A percentile compares a stretch with the other conserved stretches of the same genome.
These are phyloP conservation scores for Pichia sp. DNA, from an alignment of 1,139 yeast species.

Conservation along the genomic window DNA sequence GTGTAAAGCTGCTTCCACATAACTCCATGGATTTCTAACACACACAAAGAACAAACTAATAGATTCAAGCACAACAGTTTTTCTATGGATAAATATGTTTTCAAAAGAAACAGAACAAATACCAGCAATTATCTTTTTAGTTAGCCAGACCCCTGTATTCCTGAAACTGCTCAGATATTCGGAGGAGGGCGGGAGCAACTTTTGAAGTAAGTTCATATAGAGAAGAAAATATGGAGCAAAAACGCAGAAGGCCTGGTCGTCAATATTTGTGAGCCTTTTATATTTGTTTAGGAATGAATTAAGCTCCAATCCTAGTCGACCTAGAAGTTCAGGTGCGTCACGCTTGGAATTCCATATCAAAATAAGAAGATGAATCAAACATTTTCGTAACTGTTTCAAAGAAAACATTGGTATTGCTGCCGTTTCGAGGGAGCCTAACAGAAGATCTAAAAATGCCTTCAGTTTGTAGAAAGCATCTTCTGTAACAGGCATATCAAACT, in stretches of 20 bases:
- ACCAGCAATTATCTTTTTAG: conserved; percentile 13
- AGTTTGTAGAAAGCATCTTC: conserved; percentile 1
- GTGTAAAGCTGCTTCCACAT: conserved; percentile 12
- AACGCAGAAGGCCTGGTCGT: conserved; percentile 7
- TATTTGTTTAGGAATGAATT: conserved; percentile 11
- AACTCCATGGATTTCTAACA: conserved; percentile 21
- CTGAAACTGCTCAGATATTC: conserved; percentile 7
- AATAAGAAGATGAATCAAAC: conserved; percentile 20
- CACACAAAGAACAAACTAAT: conserved; percentile 16
- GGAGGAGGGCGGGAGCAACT: conserved; percentile 12
- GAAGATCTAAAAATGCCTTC: conserved; percentile 13
- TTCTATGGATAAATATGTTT: conserved; percentile 9
- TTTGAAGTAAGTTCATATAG: conserved; percentile 15
- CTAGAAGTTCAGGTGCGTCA: conserved; percentile 5
- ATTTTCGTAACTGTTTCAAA: conserved; percentile 15
- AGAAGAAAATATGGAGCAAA: conserved; percentile 20
- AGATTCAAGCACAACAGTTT: conserved; percentile 17
- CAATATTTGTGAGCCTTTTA: conserved; percentile 1
- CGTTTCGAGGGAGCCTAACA: conserved; percentile 3
- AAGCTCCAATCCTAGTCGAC: conserved; percentile 10
- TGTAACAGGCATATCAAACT: conserved; percentile 5
- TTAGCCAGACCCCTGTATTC: conserved; percentile 11
- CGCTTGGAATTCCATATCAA: conserved; percentile 18
- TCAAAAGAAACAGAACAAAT: conserved; percentile 16
- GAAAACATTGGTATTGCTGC: conserved; percentile 2